A percentile compares a stretch with the other conserved stretches of the same genome.
Evolutionary conservation across 345 rosid species (phyloP).

Genomic region (Citrus sp.): DNA sequence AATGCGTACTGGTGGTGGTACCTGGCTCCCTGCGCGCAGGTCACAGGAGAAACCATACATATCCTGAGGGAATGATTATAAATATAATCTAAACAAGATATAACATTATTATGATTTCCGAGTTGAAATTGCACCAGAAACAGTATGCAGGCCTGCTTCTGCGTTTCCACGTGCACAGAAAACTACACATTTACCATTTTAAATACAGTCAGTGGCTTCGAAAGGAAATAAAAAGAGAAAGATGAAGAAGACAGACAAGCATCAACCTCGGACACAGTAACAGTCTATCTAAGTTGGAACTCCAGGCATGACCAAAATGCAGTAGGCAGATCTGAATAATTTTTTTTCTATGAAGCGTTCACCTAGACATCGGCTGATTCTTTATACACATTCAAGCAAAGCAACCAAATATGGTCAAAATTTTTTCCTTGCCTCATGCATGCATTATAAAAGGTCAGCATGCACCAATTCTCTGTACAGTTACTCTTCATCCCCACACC

Average conservation of each 20-base stretch:
- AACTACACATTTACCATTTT: neutral
- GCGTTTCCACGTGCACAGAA: neutral
- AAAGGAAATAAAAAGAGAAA: neutral
- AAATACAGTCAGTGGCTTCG: neutral
- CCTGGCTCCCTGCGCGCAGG: too few relatives aligned
- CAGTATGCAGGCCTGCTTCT: too few relatives aligned
- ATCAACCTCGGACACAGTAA: neutral
- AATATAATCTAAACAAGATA: too few relatives aligned
- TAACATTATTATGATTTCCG: too few relatives aligned
- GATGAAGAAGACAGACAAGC: neutral
- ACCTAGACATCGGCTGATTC: neutral
- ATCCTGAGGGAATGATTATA: too few relatives aligned
- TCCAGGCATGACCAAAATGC: neutral
- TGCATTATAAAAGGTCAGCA: conserved; percentile 41
- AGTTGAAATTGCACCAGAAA: too few relatives aligned
- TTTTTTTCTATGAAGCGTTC: neutral
- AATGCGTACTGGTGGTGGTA: too few relatives aligned
- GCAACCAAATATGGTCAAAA: neutral
- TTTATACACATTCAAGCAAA: conserved; percentile 1
- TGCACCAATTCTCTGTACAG: conserved; percentile 18
- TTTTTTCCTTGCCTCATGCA: conserved; percentile 16
- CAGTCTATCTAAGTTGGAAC: neutral
- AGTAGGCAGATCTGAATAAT: neutral
- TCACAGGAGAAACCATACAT: too few relatives aligned
- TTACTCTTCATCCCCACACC: neutral